Percentiles rank a stretch among this genome's conserved stretches.
Conservation (phyloP, 139 green algal genomes). For the Coelastrella sp. region DNA sequence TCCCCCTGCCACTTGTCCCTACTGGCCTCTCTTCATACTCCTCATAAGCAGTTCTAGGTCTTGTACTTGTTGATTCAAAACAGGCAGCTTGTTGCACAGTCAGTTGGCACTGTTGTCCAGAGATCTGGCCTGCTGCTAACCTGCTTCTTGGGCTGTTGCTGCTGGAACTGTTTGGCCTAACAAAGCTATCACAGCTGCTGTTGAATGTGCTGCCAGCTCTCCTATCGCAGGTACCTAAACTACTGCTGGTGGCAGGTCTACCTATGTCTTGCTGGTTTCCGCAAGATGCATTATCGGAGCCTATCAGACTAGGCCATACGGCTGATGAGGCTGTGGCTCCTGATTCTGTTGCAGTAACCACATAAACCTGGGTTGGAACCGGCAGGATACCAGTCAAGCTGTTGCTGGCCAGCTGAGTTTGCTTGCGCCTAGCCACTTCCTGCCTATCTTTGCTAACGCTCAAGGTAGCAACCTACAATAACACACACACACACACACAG, state of each 20-base stretch:
- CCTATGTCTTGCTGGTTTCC: too few species aligned
- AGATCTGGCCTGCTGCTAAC: too few species aligned
- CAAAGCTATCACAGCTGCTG: background rate
- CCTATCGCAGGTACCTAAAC: too few species aligned
- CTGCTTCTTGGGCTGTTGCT: background rate
- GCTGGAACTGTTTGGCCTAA: background rate
- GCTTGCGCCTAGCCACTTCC: constrained; percentile 34
- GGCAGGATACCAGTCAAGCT: constrained; percentile 36
- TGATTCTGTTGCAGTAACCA: too few species aligned
- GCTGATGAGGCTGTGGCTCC: too few species aligned
- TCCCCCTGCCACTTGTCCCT: background rate
- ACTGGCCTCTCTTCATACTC: constrained; percentile 19
- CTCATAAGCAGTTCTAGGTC: constrained; percentile 16
- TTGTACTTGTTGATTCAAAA: too few species aligned
- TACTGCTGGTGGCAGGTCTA: too few species aligned
- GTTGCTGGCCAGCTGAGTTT: constrained; percentile 36
- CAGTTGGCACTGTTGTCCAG: background rate
- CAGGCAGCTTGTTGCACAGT: background rate
- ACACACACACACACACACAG: too few species aligned
- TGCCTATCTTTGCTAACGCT: constrained; percentile 11
- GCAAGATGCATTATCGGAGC: too few species aligned
- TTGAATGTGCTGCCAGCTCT: background rate
- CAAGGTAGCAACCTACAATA: constrained; percentile 30
- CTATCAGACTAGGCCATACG: too few species aligned
- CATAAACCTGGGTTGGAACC: background rate